phyloP scores from a whole-genome alignment of 2,329 filamentous ascomycete genomes.

The Pyrenochaeta sp. region DNA sequence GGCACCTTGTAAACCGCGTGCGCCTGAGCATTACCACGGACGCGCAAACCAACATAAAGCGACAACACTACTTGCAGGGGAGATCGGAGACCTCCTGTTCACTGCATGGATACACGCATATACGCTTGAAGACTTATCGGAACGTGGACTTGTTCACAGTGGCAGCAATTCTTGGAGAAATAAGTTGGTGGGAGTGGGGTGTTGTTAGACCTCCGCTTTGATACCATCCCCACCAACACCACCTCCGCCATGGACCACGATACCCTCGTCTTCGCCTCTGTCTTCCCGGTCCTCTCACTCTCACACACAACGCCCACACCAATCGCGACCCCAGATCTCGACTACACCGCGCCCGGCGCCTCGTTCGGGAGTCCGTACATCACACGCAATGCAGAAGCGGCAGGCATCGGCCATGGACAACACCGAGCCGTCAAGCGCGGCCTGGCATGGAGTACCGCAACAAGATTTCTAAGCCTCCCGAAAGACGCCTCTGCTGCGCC shows the following conservation, averaged over 20 bases:
- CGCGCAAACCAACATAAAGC: constrained; percentile 3
- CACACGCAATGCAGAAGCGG: constrained; percentile 36
- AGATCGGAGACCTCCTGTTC: too few species aligned
- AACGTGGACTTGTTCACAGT: too few species aligned
- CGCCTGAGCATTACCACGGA: constrained; percentile 14
- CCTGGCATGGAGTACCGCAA: constrained; percentile 57
- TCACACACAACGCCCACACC: constrained; percentile 54
- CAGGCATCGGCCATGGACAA: constrained; percentile 41
- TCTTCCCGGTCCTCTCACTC: constrained; percentile 53
- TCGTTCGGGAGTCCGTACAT: constrained; percentile 50
- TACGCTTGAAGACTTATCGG: too few species aligned
- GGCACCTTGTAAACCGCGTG: too few species aligned
- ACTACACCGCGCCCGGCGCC: constrained; percentile 46
- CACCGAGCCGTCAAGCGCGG: constrained; percentile 46
- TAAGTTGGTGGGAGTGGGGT: too few species aligned
- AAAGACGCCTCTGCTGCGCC: constrained; percentile 30
- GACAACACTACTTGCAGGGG: background rate
- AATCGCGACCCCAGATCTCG: constrained; percentile 53
- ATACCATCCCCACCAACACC: too few species aligned
- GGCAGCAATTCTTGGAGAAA: too few species aligned
- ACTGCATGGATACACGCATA: too few species aligned
- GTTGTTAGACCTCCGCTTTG: too few species aligned
- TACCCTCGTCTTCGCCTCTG: constrained; percentile 51
- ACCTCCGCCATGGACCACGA: constrained; percentile 43
- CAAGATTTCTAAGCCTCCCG: constrained; percentile 50